These are phyloP conservation scores for Paraconiothyrium sp. DNA, from an alignment of 2,329 filamentous ascomycete genomes.

Conservation along the genomic window DNA sequence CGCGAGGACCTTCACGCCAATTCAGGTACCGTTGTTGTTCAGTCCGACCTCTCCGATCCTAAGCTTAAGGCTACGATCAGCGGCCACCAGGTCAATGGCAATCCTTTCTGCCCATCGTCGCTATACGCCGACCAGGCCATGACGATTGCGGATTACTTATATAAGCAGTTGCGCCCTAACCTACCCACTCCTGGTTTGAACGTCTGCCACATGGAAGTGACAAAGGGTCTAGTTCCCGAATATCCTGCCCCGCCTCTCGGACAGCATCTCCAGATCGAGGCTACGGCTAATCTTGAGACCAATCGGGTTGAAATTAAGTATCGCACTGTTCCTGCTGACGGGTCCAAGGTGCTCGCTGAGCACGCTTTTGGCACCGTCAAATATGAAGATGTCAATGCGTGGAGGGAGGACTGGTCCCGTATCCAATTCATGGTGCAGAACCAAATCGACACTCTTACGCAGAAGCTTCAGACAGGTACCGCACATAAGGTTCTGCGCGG, in stretches of 20 bases:
- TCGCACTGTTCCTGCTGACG: constrained; percentile 68
- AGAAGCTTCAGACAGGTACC: constrained; percentile 70
- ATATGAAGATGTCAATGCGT: constrained; percentile 68
- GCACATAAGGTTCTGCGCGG: constrained; percentile 78
- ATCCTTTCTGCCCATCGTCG: constrained; percentile 71
- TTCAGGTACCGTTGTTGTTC: constrained; percentile 68
- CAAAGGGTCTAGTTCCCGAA: constrained; percentile 73
- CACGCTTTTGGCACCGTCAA: constrained; percentile 71
- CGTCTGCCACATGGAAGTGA: constrained; percentile 72
- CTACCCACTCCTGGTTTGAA: constrained; percentile 68
- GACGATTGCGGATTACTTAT: constrained; percentile 73
- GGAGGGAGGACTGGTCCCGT: constrained; percentile 73
- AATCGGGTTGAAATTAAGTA: constrained; percentile 65
- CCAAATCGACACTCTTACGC: constrained; percentile 71
- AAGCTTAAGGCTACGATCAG: constrained; percentile 70
- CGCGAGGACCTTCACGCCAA: constrained; percentile 70
- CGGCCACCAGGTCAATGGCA: constrained; percentile 75
- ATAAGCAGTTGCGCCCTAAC: constrained; percentile 69
- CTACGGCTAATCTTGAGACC: constrained; percentile 66
- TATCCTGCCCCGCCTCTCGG: constrained; percentile 58
- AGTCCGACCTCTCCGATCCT: constrained; percentile 71
- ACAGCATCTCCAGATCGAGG: constrained; percentile 70
- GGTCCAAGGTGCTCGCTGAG: constrained; percentile 64
- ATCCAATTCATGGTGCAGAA: constrained; percentile 67
- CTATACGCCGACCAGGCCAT: constrained; percentile 72